Base-by-base conservation (phyloP, 495 filamentous ascomycete species). In the Cudoniella acicularis region DNA sequence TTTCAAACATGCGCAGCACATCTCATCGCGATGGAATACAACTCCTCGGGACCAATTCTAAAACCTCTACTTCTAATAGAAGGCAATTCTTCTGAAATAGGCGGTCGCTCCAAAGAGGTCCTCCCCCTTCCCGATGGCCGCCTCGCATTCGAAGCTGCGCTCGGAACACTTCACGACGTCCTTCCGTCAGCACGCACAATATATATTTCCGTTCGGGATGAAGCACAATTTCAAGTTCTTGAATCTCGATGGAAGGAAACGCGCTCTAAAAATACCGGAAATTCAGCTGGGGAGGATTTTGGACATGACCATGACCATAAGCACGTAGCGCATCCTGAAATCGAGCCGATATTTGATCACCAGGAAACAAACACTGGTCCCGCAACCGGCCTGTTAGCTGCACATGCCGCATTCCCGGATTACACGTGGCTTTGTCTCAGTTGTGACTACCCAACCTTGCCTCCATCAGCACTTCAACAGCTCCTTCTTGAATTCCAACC, bases 291-390 rank as follows among this genome's bases (percentile, higher is more conserved):
- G 67, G 18, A 68, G 63, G 2, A 69, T 62, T n/a, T n/a, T n/a
- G n/a, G n/a, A n/a, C 0, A 70, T 68, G 8, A 66, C 65, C 59
- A 73, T 67, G 40, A 76, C 65, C 2, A 67, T 65, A 26, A 68
- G 68, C 68, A 67, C 71, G 18, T 47, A 9, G 18, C 11, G 21
- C 40, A 51, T 21, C 60, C 60, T 10, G 26, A 50, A 4, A 11
- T 62, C 10, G n/a, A 53, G 18, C 49, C 42, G 0, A 57, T 62
- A 20, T 57, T 62, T 48, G 49, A 57, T 20, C 20, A 52, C 18
- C 17, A 47, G n/a, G 54, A 43, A 21, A 13, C 52, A 40, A 59
- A 69, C 22, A 65, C 64, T 17, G 64, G 62, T 2, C 58, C 63
- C 6, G 63, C 62, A 0, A 63, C 62, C 1, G 67, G 67, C 1